Conservation (phyloP, 2,329 filamentous ascomycete species). For the Aspergillus aculeatinus region DNA sequence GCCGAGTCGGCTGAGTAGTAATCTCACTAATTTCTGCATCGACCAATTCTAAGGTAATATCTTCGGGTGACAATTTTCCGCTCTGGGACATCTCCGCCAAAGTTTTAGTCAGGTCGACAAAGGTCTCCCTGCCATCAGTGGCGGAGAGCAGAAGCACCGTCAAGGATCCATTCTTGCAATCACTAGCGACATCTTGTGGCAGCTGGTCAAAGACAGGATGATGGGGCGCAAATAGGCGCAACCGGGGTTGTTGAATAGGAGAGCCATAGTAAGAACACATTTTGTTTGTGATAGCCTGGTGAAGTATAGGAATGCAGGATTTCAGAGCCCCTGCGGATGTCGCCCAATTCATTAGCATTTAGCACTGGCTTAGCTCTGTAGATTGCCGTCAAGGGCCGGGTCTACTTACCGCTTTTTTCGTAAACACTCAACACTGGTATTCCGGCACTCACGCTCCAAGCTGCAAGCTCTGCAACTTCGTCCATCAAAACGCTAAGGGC, state of each 20-base stretch:
- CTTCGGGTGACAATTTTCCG: constrained; percentile 73
- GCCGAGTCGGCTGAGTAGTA: constrained; percentile 32
- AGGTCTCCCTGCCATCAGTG: constrained; percentile 86
- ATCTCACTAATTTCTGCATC: constrained; percentile 79
- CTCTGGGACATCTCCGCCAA: constrained; percentile 92
- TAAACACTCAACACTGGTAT: constrained; percentile 88
- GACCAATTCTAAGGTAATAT: constrained; percentile 82
- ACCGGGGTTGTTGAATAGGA: constrained; percentile 60
- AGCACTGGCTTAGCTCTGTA: background rate
- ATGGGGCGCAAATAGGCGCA: constrained; percentile 73
- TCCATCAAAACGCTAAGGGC: constrained; percentile 82
- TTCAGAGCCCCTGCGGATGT: constrained; percentile 72
- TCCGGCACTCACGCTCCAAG: constrained; percentile 88
- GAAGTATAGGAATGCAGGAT: constrained; percentile 79
- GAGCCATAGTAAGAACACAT: constrained; percentile 85
- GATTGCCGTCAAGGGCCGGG: background rate
- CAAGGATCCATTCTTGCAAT: constrained; percentile 39
- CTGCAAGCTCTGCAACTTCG: constrained; percentile 85
- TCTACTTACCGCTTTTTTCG: constrained; percentile 74
- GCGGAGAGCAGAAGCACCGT: constrained; percentile 77
- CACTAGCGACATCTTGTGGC: constrained; percentile 16
- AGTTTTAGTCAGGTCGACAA: constrained; percentile 93
- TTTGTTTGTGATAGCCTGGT: constrained; percentile 74
- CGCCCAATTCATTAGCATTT: constrained; percentile 5
- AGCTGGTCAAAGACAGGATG: constrained; percentile 49